Evolutionary conservation across 768 basidiomycete genomes (phyloP).

Genomic region (Amanita thiersii): DNA sequence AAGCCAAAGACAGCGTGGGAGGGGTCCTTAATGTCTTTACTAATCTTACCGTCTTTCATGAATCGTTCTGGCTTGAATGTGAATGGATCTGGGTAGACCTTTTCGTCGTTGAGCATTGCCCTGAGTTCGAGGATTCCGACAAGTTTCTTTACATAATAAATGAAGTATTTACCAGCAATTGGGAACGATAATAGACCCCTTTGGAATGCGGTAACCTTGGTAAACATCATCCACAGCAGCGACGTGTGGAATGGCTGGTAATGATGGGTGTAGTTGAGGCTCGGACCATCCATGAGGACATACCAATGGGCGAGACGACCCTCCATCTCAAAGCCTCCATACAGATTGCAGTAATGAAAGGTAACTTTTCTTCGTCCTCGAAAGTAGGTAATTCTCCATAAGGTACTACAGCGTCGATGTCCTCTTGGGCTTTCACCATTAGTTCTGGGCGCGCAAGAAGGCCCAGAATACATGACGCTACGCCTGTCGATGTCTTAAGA

Average conservation of each 20-base stretch:
- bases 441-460: slow-evolving; percentile 24
- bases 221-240: slow-evolving; percentile 36
- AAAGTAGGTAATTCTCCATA: slow-evolving; percentile 27
- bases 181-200: slow-evolving; percentile 34
- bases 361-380: slow-evolving; percentile 34
- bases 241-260: slow-evolving; percentile 36
- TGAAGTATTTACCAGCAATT: slow-evolving; percentile 34
- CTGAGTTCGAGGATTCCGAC: slow-evolving; percentile 18
- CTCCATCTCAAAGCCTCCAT: slow-evolving; percentile 44
- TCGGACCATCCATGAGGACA: background rate
- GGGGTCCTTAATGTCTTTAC: background rate
- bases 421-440: slow-evolving; percentile 42
- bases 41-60: slow-evolving; percentile 18
- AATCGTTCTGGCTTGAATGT: slow-evolving; percentile 41
- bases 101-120: slow-evolving; percentile 45
- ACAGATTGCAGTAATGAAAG: slow-evolving; percentile 38
- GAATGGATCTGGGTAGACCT: slow-evolving; percentile 39
- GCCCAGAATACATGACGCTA: background rate
- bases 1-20: slow-evolving; percentile 14
- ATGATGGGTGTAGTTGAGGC: background rate
- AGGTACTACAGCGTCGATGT: slow-evolving; percentile 37
- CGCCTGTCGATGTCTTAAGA: background rate
- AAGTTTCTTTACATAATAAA: too few species aligned
- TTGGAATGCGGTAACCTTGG: slow-evolving; percentile 39
- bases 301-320: slow-evolving; percentile 37